Evolutionary conservation across 192 early-diverging fungal species (phyloP).

Genomic region (Coemansia sp.): DNA sequence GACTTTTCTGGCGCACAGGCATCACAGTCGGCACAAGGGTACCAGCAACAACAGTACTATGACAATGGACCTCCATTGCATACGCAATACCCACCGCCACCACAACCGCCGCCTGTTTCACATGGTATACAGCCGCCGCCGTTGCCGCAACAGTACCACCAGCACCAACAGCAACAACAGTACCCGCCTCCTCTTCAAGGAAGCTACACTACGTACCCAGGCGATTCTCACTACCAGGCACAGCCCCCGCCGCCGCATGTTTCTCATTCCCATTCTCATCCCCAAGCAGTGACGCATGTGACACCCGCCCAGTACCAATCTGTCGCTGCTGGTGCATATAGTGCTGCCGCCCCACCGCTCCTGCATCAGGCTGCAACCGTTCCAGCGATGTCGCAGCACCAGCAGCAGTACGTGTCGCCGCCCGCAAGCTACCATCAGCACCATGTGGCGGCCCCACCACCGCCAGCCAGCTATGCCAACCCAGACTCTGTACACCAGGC

Average conservation of each 20-base stretch:
- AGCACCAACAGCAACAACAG: slow-evolving; percentile 13
- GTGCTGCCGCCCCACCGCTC: slow-evolving; percentile 1
- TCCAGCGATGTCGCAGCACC: slow-evolving; percentile 10
- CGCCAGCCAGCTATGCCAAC: background rate
- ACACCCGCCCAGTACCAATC: background rate
- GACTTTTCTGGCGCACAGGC: background rate
- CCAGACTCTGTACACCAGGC: background rate
- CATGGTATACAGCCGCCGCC: background rate
- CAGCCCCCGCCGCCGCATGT: slow-evolving; percentile 4
- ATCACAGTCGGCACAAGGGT: background rate
- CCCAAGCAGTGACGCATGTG: slow-evolving; percentile 4
- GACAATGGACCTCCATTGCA: background rate
- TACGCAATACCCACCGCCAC: slow-evolving; percentile 5
- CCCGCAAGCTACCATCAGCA: slow-evolving; percentile 1
- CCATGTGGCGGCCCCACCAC: background rate
- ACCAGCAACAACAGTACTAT: slow-evolving; percentile 13
- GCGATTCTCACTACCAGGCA: slow-evolving; percentile 12
- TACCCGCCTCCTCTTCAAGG: slow-evolving; percentile 6
- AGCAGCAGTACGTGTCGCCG: slow-evolving; percentile 1
- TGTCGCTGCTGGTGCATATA: slow-evolving; percentile 6
- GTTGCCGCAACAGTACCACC: slow-evolving; percentile 10
- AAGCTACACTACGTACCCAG: slow-evolving; percentile 8
- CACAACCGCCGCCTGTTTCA: slow-evolving; percentile 2
- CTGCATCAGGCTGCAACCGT: slow-evolving; percentile 16
- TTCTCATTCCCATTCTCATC: slow-evolving; percentile 3